phyloP scores from a whole-genome alignment of 2,329 filamentous ascomycete genomes.

The Penicillium palitans region DNA sequence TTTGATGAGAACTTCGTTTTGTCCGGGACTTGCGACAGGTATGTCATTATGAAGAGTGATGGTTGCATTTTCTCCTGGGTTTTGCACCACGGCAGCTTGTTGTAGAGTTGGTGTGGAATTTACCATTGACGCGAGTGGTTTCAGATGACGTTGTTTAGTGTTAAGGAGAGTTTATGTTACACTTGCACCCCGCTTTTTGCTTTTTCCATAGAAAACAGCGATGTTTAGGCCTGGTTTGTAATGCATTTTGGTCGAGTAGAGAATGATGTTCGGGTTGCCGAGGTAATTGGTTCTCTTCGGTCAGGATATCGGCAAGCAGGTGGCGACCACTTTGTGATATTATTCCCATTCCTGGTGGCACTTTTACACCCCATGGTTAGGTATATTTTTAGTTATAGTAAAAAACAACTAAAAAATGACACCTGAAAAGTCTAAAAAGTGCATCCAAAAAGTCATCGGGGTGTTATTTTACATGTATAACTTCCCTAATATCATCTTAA shows the following conservation, averaged over 20 bases:
- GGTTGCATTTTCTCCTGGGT: slow-evolving; percentile 17
- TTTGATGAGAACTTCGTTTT: slow-evolving; percentile 26
- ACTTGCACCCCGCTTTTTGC: neutral
- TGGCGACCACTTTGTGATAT: neutral
- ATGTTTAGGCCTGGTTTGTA: neutral
- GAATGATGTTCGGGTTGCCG: slow-evolving; percentile 2
- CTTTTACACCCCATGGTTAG: too few relatives aligned
- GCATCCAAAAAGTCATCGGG: too few relatives aligned
- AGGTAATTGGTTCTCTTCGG: slow-evolving; percentile 7
- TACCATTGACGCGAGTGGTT: neutral
- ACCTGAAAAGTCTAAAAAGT: too few relatives aligned
- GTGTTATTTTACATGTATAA: too few relatives aligned
- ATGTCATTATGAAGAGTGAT: slow-evolving; percentile 17
- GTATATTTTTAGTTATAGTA: too few relatives aligned
- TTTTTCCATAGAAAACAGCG: neutral
- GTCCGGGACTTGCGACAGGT: slow-evolving; percentile 17
- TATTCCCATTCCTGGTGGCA: neutral
- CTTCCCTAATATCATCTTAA: too few relatives aligned
- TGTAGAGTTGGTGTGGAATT: slow-evolving; percentile 10
- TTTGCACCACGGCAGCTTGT: slow-evolving; percentile 20
- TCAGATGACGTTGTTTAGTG: neutral
- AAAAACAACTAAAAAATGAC: too few relatives aligned
- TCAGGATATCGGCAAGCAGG: slow-evolving; percentile 5
- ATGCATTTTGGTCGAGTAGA: neutral
- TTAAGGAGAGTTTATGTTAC: neutral